A percentile compares a stretch with the other conserved stretches of the same genome.
Evolutionary conservation across 163 green algal genomes (phyloP).

Genomic region (Chlorella variabilis): DNA sequence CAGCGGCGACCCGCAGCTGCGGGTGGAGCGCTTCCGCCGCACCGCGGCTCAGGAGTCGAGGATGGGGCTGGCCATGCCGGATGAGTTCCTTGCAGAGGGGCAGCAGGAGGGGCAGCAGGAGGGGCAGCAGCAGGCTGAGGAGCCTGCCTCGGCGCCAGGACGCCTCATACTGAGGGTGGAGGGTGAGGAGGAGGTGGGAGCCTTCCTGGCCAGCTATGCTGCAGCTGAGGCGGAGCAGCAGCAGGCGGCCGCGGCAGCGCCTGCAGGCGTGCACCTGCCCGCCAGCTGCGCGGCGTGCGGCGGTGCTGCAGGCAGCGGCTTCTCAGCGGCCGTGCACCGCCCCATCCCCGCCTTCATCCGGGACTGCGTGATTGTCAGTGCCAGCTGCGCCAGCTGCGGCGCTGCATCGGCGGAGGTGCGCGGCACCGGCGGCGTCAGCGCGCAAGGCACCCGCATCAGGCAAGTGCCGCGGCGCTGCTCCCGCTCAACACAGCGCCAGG

Average conservation of each 20-base stretch:
- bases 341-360: neutral
- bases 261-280: neutral
- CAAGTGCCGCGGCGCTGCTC: neutral
- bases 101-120: neutral
- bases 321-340: neutral
- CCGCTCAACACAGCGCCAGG: neutral
- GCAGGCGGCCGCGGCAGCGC: neutral
- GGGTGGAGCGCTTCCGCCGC: slow-evolving; percentile 55
- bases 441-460: slow-evolving; percentile 11
- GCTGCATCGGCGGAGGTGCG: slow-evolving; percentile 10
- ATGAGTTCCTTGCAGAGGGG: slow-evolving; percentile 8
- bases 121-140: neutral
- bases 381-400: neutral
- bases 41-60: slow-evolving; percentile 55
- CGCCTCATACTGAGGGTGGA: slow-evolving; percentile 22
- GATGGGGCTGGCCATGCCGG: slow-evolving; percentile 21
- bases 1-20: slow-evolving; percentile 50
- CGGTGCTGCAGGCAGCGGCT: neutral
- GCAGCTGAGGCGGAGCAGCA: neutral
- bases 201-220: slow-evolving; percentile 5
- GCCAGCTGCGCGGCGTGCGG: neutral
- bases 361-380: neutral
- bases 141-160: slow-evolving; percentile 9
- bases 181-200: neutral
- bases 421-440: slow-evolving; percentile 17